Evolutionary conservation across 2,329 filamentous ascomycete genomes (phyloP).

Genomic region (Exophiala sideris): DNA sequence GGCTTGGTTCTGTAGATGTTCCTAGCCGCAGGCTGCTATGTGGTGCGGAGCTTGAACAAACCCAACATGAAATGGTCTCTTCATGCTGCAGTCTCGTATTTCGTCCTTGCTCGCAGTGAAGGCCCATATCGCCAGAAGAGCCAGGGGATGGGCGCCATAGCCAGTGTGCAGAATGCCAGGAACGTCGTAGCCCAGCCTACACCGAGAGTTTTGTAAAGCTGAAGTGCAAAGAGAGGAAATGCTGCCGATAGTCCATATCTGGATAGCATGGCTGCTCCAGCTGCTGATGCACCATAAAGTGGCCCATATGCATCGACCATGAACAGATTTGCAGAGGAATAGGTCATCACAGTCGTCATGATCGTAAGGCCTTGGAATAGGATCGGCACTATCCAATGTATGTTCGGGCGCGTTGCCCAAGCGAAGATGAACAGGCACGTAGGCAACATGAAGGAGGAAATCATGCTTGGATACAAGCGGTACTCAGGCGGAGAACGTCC

Average conservation of each 20-base stretch:
- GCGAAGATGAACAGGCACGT: conserved; percentile 67
- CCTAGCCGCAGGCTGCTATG: too few relatives aligned
- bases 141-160: conserved; percentile 38
- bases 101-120: conserved; percentile 33
- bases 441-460: conserved; percentile 36
- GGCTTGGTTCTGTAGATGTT: too few relatives aligned
- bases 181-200: conserved; percentile 42
- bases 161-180: conserved; percentile 36
- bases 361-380: conserved; percentile 30
- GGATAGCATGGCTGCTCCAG: conserved; percentile 31
- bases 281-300: conserved; percentile 38
- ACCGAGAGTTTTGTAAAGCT: conserved; percentile 40
- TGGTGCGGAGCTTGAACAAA: too few relatives aligned
- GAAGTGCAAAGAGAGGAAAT: conserved; percentile 41
- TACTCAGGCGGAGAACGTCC: conserved; percentile 26
- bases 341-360: conserved; percentile 32
- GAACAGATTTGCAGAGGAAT: conserved; percentile 37
- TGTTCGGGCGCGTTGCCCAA: conserved; percentile 51
- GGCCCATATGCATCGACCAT: conserved; percentile 43
- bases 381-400: conserved; percentile 35
- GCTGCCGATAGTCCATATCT: conserved; percentile 33
- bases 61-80: neutral
- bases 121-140: conserved; percentile 36
- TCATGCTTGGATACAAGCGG: conserved; percentile 30
- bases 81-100: conserved; percentile 24